phyloP scores from a whole-genome alignment of 2,329 filamentous ascomycete genomes.

The Sporothrix pallida region DNA sequence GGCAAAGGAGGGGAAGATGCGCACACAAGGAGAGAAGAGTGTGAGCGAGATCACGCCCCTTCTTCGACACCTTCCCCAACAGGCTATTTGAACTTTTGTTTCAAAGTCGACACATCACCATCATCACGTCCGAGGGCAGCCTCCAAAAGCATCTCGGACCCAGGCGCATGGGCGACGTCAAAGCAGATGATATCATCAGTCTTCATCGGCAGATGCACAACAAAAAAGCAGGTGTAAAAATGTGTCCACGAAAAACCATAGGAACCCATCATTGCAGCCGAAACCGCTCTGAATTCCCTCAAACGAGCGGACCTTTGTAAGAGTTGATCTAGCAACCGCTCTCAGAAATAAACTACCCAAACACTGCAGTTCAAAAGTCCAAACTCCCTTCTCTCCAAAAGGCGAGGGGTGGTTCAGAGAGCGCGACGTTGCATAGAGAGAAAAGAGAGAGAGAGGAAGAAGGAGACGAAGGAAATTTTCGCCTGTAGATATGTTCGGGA shows the following conservation, averaged over 20 bases:
- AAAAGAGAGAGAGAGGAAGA: constrained; percentile 21
- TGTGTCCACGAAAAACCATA: constrained; percentile 41
- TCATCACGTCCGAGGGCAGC: neutral
- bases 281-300: constrained; percentile 39
- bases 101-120: neutral
- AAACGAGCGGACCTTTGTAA: constrained; percentile 40
- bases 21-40: neutral
- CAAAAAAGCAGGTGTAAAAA: neutral
- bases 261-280: constrained; percentile 38
- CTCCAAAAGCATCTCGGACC: neutral
- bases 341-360: constrained; percentile 6
- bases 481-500: neutral
- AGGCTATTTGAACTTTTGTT: neutral
- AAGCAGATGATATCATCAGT: neutral
- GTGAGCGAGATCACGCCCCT: neutral
- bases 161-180: neutral
- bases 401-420: constrained; percentile 25
- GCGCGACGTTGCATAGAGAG: constrained; percentile 37
- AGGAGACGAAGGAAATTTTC: constrained; percentile 24
- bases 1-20: neutral
- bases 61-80: constrained; percentile 7
- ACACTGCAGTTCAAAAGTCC: neutral
- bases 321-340: constrained; percentile 40
- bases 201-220: too few species aligned
- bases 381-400: constrained; percentile 24